phyloP scores from a whole-genome alignment of 2,329 filamentous ascomycete species.

The Pseudogymnoascus sp. region DNA sequence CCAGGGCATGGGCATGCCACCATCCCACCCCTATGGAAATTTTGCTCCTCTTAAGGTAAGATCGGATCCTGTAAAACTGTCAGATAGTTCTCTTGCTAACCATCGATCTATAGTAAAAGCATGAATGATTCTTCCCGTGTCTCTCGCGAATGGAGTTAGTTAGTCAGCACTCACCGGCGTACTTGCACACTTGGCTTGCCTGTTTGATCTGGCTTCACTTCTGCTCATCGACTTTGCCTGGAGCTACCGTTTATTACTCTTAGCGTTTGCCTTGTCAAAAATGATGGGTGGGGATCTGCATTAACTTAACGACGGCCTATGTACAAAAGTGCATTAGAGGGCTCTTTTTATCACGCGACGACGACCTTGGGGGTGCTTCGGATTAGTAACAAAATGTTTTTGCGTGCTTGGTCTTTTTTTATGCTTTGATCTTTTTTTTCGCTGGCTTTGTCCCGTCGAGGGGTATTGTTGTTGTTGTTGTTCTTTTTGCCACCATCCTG shows the following conservation, averaged over 20 bases:
- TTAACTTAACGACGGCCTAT: constrained; percentile 29
- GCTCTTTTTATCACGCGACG: constrained; percentile 28
- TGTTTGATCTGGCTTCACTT: constrained; percentile 25
- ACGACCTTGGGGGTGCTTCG: constrained; percentile 19
- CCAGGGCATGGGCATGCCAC: constrained; percentile 46
- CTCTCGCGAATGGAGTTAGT: constrained; percentile 27
- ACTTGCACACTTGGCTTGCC: constrained; percentile 23
- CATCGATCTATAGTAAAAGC: constrained; percentile 21
- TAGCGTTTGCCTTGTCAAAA: constrained; percentile 29
- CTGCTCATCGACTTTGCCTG: constrained; percentile 27
- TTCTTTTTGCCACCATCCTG: neutral
- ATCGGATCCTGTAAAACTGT: neutral
- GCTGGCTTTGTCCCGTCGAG: constrained; percentile 9
- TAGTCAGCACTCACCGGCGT: constrained; percentile 28
- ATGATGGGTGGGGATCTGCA: constrained; percentile 30
- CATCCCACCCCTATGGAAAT: constrained; percentile 26
- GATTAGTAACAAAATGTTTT: neutral
- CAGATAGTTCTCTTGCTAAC: constrained; percentile 13
- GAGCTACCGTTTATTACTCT: constrained; percentile 27
- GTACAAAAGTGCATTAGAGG: constrained; percentile 32
- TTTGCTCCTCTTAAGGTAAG: constrained; percentile 28
- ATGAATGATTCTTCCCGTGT: constrained; percentile 25
- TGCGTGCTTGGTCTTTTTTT: constrained; percentile 14
- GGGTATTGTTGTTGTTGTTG: constrained; percentile 10
- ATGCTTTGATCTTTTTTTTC: constrained; percentile 14